Conservation (phyloP, 176 grass and related monocot species). For the Bromus sterilis region DNA sequence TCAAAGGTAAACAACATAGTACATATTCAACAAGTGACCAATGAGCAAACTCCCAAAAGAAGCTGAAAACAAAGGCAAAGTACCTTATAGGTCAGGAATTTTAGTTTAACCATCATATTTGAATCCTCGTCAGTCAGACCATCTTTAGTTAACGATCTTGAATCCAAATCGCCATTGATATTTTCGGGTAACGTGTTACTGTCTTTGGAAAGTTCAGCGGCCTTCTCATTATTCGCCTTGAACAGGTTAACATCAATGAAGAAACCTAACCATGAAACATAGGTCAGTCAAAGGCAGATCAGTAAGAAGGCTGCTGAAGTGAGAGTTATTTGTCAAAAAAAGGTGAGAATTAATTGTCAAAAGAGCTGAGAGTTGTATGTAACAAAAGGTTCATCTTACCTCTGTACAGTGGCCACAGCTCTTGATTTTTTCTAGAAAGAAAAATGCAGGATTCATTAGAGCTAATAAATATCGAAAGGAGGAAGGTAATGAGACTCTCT, state of each 20-base stretch:
- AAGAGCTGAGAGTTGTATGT: background rate
- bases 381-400: conserved; percentile 39
- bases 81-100: conserved; percentile 98
- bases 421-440: conserved; percentile 62
- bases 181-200: conserved; percentile 47
- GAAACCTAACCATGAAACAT: conserved; percentile 65
- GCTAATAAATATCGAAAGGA: background rate
- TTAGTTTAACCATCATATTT: conserved; percentile 97
- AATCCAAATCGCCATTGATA: conserved; percentile 44
- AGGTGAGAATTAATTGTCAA: background rate
- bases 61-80: background rate
- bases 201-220: conserved; percentile 60
- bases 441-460: conserved; percentile 7
- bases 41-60: background rate
- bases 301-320: too few relatives aligned
- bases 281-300: background rate
- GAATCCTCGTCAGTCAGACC: conserved; percentile 77
- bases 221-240: conserved; percentile 67
- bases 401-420: conserved; percentile 95
- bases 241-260: conserved; percentile 94
- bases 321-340: background rate
- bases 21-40: background rate
- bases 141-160: conserved; percentile 37
- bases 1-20: background rate
- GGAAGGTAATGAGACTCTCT: background rate